Conservation (phyloP, 116 monocot species). For the Dioscorea cayenensis region DNA sequence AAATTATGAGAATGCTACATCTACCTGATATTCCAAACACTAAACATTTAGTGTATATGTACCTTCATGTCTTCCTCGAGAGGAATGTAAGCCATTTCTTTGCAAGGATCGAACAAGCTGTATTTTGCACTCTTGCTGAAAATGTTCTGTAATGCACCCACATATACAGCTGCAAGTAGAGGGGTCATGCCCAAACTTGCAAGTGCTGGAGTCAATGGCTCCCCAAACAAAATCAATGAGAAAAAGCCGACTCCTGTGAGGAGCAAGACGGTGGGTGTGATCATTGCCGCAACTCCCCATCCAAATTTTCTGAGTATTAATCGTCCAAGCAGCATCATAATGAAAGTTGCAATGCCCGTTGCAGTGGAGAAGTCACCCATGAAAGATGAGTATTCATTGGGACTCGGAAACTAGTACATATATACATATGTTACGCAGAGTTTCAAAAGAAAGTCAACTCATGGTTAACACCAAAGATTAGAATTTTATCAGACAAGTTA, state of each 20-base stretch:
- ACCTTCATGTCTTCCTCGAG: constrained; percentile 98
- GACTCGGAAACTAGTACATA: constrained; percentile 69
- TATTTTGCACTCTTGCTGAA: constrained; percentile 98
- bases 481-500: constrained; percentile 14
- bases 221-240: constrained; percentile 79
- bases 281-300: constrained; percentile 95
- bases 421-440: not conserved
- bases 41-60: not conserved
- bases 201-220: constrained; percentile 57
- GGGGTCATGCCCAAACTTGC: constrained; percentile 71
- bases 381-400: constrained; percentile 93
- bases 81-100: constrained; percentile 98
- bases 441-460: not conserved
- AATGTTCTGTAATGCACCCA: constrained; percentile 89
- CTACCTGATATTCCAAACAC: not conserved
- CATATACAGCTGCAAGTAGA: constrained; percentile 91
- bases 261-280: constrained; percentile 83
- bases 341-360: constrained; percentile 90
- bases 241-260: constrained; percentile 93
- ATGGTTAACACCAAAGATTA: not conserved
- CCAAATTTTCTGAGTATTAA: constrained; percentile 84
- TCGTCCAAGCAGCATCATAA: constrained; percentile 92
- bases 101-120: constrained; percentile 94
- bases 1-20: not conserved
- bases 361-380: constrained; percentile 98